phyloP scores from a whole-genome alignment of 345 rosid species.

The Microthlaspi erraticum region DNA sequence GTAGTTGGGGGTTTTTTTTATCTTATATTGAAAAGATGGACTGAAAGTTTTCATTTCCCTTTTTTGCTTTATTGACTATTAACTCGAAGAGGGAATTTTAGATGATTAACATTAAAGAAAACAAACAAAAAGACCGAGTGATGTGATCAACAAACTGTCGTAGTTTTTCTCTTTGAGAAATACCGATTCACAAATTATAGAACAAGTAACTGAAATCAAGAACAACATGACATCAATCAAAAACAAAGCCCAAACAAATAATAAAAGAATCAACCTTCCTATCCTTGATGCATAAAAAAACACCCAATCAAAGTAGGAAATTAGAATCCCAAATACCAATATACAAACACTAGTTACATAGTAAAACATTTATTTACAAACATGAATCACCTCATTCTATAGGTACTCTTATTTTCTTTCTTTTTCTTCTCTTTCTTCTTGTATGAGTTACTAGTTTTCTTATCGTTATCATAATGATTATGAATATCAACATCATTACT shows the following conservation, averaged over 20 bases:
- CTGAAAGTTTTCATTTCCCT: not conserved
- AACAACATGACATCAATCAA: conserved; percentile 29
- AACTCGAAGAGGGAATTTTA: not conserved
- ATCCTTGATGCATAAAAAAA: conserved; percentile 18
- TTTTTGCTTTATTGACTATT: not conserved
- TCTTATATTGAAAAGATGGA: not conserved
- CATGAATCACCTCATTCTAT: conserved; percentile 34
- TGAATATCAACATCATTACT: conserved; percentile 23
- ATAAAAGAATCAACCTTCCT: conserved; percentile 21
- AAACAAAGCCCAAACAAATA: conserved; percentile 3
- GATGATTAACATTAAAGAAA: not conserved
- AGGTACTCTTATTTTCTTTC: conserved; percentile 31
- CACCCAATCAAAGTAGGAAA: conserved; percentile 17
- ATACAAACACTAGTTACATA: conserved; percentile 29
- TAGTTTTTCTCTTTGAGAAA: conserved; percentile 9
- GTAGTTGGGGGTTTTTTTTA: too few species aligned
- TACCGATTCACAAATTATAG: conserved; percentile 3
- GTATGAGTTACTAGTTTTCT: conserved; percentile 26
- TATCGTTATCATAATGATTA: conserved; percentile 27
- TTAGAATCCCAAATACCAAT: not conserved
- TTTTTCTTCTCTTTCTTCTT: conserved; percentile 42
- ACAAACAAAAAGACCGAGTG: not conserved
- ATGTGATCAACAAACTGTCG: not conserved
- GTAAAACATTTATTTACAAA: conserved; percentile 11
- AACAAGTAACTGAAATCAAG: not conserved